These are phyloP conservation scores for Cordyceps javanica DNA, from an alignment of 2,329 filamentous ascomycete species.

Conservation along the genomic window DNA sequence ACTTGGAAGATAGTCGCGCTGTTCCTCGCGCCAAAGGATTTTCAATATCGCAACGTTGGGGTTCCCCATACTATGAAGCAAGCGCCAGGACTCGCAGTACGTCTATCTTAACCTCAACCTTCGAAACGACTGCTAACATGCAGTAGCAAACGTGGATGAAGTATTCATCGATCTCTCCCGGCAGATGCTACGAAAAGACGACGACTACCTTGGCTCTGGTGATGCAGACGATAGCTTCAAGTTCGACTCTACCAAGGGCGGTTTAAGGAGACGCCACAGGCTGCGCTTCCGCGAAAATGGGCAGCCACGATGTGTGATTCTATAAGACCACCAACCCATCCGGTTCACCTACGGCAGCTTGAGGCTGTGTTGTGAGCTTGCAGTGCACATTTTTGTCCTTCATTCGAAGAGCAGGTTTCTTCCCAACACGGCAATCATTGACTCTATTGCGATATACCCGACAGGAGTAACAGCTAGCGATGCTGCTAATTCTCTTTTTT, in stretches of 20 bases:
- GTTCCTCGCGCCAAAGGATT: slow-evolving; percentile 77
- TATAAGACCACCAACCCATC: slow-evolving; percentile 25
- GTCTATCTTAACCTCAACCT: slow-evolving; percentile 19
- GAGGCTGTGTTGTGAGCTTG: neutral
- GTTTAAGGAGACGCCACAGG: slow-evolving; percentile 24
- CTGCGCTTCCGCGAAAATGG: slow-evolving; percentile 25
- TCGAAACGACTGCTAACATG: slow-evolving; percentile 18
- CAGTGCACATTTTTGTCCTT: neutral
- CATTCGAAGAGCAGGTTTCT: neutral
- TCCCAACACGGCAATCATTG: neutral
- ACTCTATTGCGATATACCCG: neutral
- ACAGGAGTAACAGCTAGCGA: neutral
- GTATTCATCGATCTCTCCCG: slow-evolving; percentile 80
- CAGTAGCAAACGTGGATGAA: slow-evolving; percentile 74
- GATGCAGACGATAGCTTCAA: slow-evolving; percentile 37
- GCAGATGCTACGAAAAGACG: slow-evolving; percentile 73
- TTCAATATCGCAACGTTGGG: slow-evolving; percentile 79
- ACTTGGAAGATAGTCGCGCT: slow-evolving; percentile 77
- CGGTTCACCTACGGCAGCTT: neutral
- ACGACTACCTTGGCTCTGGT: slow-evolving; percentile 32
- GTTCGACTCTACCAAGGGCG: slow-evolving; percentile 28
- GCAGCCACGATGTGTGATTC: slow-evolving; percentile 37
- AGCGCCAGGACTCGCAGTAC: slow-evolving; percentile 69
- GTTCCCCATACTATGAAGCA: slow-evolving; percentile 85
- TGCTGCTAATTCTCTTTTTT: neutral